Evolutionary conservation across 768 basidiomycete genomes (phyloP).

Genomic region (Pisolithus tinctorius): DNA sequence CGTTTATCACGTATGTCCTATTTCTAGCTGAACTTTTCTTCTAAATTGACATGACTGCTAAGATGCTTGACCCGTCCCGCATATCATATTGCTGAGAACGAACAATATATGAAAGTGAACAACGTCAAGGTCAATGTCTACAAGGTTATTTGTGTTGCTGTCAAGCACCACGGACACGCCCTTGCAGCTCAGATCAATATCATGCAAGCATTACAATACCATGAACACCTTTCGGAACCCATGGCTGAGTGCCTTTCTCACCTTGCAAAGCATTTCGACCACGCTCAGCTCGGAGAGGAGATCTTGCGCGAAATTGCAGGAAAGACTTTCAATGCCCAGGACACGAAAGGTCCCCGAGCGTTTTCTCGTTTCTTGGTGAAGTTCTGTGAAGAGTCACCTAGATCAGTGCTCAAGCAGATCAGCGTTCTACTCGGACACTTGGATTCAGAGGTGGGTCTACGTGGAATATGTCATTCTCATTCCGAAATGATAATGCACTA

Average conservation of each 20-base stretch:
- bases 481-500: constrained; percentile 21
- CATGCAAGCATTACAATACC: constrained; percentile 88
- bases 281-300: constrained; percentile 85
- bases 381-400: constrained; percentile 73
- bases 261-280: constrained; percentile 81
- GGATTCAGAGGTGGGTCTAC: constrained; percentile 75
- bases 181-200: constrained; percentile 84
- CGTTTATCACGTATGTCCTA: constrained; percentile 58
- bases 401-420: constrained; percentile 84
- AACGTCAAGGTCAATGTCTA: constrained; percentile 71
- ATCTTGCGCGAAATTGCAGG: constrained; percentile 81
- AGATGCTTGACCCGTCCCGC: constrained; percentile 87
- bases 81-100: constrained; percentile 80
- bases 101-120: constrained; percentile 78
- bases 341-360: constrained; percentile 79
- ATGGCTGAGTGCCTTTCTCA: constrained; percentile 86
- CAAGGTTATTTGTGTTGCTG: constrained; percentile 85
- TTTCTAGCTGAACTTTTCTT: not conserved
- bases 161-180: constrained; percentile 84
- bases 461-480: not conserved
- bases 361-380: constrained; percentile 81
- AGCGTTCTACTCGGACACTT: constrained; percentile 77
- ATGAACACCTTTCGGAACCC: constrained; percentile 88
- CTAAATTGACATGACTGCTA: constrained; percentile 2
- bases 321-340: constrained; percentile 71